These are phyloP conservation scores for Hygrophoropsis aurantiaca DNA, from an alignment of 768 basidiomycete genomes.

Conservation along the genomic window DNA sequence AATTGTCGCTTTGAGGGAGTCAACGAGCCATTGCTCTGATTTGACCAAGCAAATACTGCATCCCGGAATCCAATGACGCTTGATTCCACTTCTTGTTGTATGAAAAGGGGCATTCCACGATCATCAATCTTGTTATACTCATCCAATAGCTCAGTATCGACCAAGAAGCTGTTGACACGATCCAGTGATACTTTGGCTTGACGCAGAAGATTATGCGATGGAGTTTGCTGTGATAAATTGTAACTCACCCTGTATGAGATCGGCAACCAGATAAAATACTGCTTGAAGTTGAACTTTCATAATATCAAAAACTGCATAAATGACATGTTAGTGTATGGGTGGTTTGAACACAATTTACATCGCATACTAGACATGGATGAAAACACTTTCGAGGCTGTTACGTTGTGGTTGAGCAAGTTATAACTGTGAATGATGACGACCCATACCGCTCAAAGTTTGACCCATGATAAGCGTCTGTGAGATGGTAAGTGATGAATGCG, in stretches of 20 bases:
- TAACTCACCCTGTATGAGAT: constrained; percentile 16
- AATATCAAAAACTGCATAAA: constrained; percentile 52
- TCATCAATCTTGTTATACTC: not conserved
- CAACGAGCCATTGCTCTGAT: constrained; percentile 11
- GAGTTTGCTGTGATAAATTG: constrained; percentile 26
- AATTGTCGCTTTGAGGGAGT: constrained; percentile 38
- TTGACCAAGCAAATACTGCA: constrained; percentile 53
- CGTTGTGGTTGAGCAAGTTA: constrained; percentile 5
- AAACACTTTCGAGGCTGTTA: constrained; percentile 33
- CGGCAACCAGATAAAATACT: constrained; percentile 29
- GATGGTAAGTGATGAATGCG: not conserved
- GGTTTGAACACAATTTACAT: too few relatives aligned
- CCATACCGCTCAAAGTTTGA: not conserved
- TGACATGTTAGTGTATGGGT: too few relatives aligned
- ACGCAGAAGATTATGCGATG: constrained; percentile 11
- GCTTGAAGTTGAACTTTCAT: constrained; percentile 47
- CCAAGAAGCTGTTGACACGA: constrained; percentile 48
- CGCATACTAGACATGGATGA: constrained; percentile 29
- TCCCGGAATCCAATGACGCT: constrained; percentile 50
- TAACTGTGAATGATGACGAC: not conserved
- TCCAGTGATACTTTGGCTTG: constrained; percentile 62
- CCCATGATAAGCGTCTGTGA: not conserved
- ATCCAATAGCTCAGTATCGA: constrained; percentile 1
- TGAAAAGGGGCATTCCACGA: not conserved
- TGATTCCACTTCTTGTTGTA: constrained; percentile 7